Evolutionary conservation across 179 eudicot genomes (phyloP), one percentile per base, ranked within the genome.

Genomic region (Nepenthes alata): DNA sequence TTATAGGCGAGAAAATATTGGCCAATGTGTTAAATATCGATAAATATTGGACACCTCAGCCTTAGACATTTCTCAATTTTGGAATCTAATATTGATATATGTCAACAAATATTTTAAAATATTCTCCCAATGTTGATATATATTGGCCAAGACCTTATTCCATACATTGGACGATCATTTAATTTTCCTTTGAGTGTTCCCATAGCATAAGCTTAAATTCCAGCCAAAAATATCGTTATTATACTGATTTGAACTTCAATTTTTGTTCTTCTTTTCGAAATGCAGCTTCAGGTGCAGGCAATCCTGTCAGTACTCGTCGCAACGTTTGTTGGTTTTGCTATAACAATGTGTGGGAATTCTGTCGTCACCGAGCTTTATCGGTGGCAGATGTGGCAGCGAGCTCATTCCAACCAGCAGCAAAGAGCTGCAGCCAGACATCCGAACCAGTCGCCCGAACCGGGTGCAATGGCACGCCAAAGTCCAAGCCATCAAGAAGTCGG

Each of bases 261-360:
- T 59, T 11, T 47, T 14, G 35, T 35, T 37, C 55, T 48, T 15
- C 14, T 16, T 38, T 4, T 39, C n/a, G 35, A 25, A 58, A 36
- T 72, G 65, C 74, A 89, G 98, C 66, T 91, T 60, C 95, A 71
- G 53, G 64, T 91, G 72, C 86, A 81, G 75, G 77, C 91, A 67
- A 76, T 91, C 54, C 60, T 91, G 49, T 74, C 98, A 2, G 83
- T 91, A 61, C 84, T 91, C 44, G 79, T 91, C 13, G 75, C 98
- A 9, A 80, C 96, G 54, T 89, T 89, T 52, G 84, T 80, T 11
- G 98, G 98, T 6, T 83, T 89, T 58, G 98, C 89, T 44, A 62
- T 74, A 9, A 76, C 89, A 12, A 84, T 89, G 91, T 78, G 91
- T 64, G 89, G 80, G 36, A 79, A 81, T 64, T 82, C 87, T 35